Conservation (phyloP, 208 protist species). For the Phytomonas sp. region DNA sequence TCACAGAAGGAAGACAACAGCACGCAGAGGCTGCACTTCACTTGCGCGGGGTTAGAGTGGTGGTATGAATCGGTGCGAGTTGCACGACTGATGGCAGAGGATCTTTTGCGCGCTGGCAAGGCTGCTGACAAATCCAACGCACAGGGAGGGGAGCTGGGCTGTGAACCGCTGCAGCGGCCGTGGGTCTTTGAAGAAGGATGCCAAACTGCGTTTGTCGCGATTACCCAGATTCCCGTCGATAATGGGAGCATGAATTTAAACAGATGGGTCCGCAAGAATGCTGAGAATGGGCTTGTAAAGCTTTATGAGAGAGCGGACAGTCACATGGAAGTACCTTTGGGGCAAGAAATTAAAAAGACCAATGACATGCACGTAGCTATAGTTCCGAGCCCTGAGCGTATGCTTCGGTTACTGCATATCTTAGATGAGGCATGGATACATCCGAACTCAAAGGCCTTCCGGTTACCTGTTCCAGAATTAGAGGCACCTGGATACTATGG, state of each 20-base stretch:
- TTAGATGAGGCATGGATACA: slow-evolving; percentile 43
- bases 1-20: neutral
- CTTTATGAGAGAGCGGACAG: neutral
- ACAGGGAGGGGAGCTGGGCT: neutral
- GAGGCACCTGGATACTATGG: slow-evolving; percentile 66
- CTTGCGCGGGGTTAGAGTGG: neutral
- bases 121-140: neutral
- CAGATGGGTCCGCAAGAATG: neutral
- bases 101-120: neutral
- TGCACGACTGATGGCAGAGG: neutral
- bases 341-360: neutral
- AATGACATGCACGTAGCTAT: neutral
- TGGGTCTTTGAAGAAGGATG: neutral
- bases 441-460: slow-evolving; percentile 28
- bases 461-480: slow-evolving; percentile 58
- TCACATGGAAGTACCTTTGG: neutral
- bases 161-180: neutral
- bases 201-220: neutral
- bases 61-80: neutral
- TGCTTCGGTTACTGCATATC: slow-evolving; percentile 35
- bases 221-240: neutral
- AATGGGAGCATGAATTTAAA: neutral
- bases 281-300: neutral
- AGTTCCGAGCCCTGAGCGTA: slow-evolving; percentile 18
- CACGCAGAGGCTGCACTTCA: neutral